Percentiles rank a stretch among this genome's conserved stretches.
These are phyloP conservation scores for Boletus pseudo-olivaceus DNA, from an alignment of 768 basidiomycete genomes.

Conservation along the genomic window DNA sequence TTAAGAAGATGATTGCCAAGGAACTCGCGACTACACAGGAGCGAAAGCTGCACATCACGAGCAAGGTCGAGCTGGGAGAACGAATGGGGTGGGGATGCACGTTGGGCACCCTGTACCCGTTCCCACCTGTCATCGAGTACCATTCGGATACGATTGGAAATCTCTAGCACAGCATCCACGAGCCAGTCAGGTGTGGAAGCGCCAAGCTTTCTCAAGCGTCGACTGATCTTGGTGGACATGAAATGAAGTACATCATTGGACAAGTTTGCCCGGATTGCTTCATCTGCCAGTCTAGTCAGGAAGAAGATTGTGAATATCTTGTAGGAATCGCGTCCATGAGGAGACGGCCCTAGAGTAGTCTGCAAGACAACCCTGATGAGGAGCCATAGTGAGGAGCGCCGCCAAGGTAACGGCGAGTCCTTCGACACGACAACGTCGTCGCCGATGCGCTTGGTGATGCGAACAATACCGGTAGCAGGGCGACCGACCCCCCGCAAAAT, in stretches of 20 bases:
- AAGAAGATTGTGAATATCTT: no score
- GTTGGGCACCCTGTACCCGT: constrained; percentile 27
- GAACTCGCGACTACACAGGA: constrained; percentile 28
- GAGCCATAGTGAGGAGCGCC: constrained; percentile 35
- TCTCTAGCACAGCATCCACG: not conserved
- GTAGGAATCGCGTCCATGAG: no score
- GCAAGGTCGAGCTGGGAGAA: constrained; percentile 21
- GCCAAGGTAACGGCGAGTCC: constrained; percentile 28
- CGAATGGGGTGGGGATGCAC: constrained; percentile 10
- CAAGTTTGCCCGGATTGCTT: no score
- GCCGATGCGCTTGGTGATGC: constrained; percentile 31
- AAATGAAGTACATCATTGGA: no score
- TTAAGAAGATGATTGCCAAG: constrained; percentile 20
- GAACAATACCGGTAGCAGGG: constrained; percentile 14
- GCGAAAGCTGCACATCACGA: constrained; percentile 33
- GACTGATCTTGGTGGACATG: no score
- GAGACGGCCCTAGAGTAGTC: no score
- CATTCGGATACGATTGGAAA: constrained; percentile 14
- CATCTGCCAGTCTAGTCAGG: no score
- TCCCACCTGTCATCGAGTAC: constrained; percentile 36
- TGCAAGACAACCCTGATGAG: no score
- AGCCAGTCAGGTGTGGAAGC: constrained; percentile 17
- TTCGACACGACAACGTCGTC: constrained; percentile 29
- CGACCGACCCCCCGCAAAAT: constrained; percentile 37
- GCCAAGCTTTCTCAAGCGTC: no score